Evolutionary conservation across 768 basidiomycete genomes (phyloP), one percentile per base, ranked within the genome.

Genomic region (Mycena chlorophos): DNA sequence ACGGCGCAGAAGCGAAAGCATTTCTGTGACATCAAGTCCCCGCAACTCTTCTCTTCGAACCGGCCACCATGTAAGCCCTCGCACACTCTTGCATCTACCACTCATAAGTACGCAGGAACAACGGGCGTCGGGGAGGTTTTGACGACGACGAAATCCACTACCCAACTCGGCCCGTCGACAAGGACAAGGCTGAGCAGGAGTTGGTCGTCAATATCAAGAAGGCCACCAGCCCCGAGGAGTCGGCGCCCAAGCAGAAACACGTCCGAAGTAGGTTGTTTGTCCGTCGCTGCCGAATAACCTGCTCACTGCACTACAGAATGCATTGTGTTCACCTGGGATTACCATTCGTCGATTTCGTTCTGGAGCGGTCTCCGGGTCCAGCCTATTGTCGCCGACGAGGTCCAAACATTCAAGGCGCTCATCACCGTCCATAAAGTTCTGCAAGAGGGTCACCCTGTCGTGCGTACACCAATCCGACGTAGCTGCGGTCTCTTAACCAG

Each of bases 281-380:
- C 47, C 17, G 4, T 58, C 23, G 29, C 25, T 25, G 27, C 53
- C 40, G 54, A 34, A 20, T 12, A 56, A 51, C 49, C 56, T 59
- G 49, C 62, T 55, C 28, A 39, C 51, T 58, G 10, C 26, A 5
- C 39, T 8, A 14, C 70, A 98, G 96, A 98, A 77, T 93, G 91
- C 66, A 98, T 99, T 69, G 92, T 98, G 23, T 99, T 94, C 72
- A 98, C 97, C 5, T 98, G 95, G 95, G 97, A 99, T 71, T 98
- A 98, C 67, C 95, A 98, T 66, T 91, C 94, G 19, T 98, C 95
- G 30, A 87, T 92, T 64, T 95, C 95, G 5, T 98, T 98, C 70
- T 99, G 97, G 97, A 94, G 92, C 64, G 94, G 93, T 26, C 80
- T 99, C 5, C 83, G 97, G 27, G 97, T 98, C 2, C 96, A 98